Evolutionary conservation across 371 early-diverging fungal genomes (phyloP), one percentile per base, ranked within the genome.

Genomic region (Mortierella sp.): DNA sequence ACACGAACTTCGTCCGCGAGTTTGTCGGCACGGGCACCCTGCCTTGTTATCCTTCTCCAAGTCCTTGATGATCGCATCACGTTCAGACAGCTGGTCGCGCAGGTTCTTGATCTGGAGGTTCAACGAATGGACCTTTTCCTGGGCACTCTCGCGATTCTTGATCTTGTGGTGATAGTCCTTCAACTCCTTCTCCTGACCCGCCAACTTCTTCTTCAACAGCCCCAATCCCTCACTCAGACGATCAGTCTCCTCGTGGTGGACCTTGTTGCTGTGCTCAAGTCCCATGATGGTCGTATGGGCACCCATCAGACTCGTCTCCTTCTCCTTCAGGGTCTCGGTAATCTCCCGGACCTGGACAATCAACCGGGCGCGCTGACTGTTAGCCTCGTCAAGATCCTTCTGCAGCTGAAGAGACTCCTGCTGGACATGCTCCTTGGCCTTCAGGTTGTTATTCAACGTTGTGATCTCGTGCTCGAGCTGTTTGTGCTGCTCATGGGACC

Each of bases 301-400:
- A 31, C 67, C 45, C 34, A 39, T 45, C 44, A 79, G 43, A 1
- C 52, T 48, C 0, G 44, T 39, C 24, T 74, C 72, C 5, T 65
- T 67, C 10, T 34, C 50, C 43, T 37, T 64, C 4, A 74, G 64
- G 1, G 45, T 7, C 31, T 67, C 71, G 2, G 43, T 19, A 2
- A 75, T 41, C 31, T 75, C 66, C 13, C 68, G 71, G 40, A 79
- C 53, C 22, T 75, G 55, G 16, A 58, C 68, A 3, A 71, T 40
- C 26, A 74, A 29, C 3, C 31, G 63, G 1, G 71, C 55, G 2
- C 68, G 71, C 43, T 75, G 63, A 16, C 31, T 34, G 26, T 71
- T 79, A 39, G 69, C 66, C 40, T 71, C 68, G 10, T 79, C 79
- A 4, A 79, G 65, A 14, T 61, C 58, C 40, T 65, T 55, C 24